Evolutionary conservation across 768 basidiomycete species (phyloP).

Genomic region (Kwoniella heveanensis): DNA sequence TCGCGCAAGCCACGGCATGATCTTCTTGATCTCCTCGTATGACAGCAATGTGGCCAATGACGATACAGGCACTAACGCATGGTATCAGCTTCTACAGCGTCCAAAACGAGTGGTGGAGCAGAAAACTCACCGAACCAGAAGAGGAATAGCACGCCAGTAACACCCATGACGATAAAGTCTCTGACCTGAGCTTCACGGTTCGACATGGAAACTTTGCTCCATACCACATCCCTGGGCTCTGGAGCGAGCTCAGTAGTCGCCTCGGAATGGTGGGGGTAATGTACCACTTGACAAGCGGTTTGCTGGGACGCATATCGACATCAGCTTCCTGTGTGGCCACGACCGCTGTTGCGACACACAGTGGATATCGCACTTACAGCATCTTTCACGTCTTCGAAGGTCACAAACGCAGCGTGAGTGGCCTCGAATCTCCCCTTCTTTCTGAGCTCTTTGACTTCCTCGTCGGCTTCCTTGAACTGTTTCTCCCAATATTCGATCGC

Average conservation of each 20-base stretch:
- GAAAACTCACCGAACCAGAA: constrained; percentile 68
- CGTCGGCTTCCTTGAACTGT: constrained; percentile 78
- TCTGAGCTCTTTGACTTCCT: constrained; percentile 74
- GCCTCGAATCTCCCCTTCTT: constrained; percentile 72
- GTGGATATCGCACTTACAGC: no score
- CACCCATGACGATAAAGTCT: constrained; percentile 68
- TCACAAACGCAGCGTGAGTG: constrained; percentile 87
- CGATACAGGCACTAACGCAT: constrained; percentile 70
- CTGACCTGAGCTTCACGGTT: constrained; percentile 65
- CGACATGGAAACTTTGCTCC: constrained; percentile 82
- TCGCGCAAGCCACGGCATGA: constrained; percentile 81
- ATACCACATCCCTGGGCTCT: constrained; percentile 92
- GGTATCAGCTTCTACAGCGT: constrained; percentile 6
- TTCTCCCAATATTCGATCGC: constrained; percentile 84
- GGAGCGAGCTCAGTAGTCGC: constrained; percentile 76
- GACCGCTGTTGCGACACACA: no score
- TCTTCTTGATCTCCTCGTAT: constrained; percentile 89
- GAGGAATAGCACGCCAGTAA: constrained; percentile 75
- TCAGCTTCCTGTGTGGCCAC: no score
- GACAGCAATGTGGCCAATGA: constrained; percentile 83
- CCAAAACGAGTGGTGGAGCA: neutral
- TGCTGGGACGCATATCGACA: no score
- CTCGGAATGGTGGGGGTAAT: constrained; percentile 69
- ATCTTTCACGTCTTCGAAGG: constrained; percentile 92
- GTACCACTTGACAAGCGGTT: constrained; percentile 82